Conservation (phyloP, 495 filamentous ascomycete species). For the Amphirosellinia nigrospora region DNA sequence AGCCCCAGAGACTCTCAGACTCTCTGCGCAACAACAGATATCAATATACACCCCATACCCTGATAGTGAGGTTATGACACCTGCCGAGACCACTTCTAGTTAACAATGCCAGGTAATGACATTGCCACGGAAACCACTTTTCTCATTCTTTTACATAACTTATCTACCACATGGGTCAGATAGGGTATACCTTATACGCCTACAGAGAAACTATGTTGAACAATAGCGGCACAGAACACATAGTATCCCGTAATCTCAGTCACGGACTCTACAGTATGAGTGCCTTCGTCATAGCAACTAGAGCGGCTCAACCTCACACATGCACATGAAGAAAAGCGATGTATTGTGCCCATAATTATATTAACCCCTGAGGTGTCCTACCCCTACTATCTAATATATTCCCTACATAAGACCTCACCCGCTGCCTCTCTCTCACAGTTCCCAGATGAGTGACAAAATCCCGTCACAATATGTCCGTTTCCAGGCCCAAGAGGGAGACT, state of each 20-base stretch:
- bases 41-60: no score
- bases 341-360: not conserved
- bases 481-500: not conserved
- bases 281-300: not conserved
- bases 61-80: no score
- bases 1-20: no score
- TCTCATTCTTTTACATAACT: no score
- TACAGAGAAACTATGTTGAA: not conserved
- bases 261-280: not conserved
- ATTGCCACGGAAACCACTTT: no score
- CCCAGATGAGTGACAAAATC: not conserved
- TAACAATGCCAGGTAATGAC: no score
- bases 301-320: not conserved
- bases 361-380: not conserved
- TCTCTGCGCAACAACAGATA: no score
- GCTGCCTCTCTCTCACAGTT: not conserved
- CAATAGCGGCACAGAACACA: not conserved
- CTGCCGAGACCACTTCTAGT: no score
- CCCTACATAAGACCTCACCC: not conserved
- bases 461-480: not conserved
- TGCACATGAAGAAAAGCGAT: not conserved
- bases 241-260: not conserved
- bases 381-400: not conserved
- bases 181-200: not conserved
- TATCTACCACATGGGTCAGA: no score